Evolutionary conservation across 177 flowering plant species (phyloP).

Genomic region (Vitis hybrid): DNA sequence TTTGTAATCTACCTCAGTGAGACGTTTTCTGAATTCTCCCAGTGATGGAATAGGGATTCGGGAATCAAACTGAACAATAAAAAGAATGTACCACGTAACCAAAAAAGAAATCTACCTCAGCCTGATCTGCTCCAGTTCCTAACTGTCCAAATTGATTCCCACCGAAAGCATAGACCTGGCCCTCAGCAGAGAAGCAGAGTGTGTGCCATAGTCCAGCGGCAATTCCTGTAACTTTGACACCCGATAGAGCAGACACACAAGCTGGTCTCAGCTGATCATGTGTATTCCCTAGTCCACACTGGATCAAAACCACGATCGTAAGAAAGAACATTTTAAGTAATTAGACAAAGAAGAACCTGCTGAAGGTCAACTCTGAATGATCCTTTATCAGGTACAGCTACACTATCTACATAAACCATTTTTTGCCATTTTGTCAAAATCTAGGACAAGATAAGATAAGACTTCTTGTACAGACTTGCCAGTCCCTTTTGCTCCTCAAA

Average conservation of each 20-base stretch:
- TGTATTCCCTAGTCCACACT: conserved; percentile 36
- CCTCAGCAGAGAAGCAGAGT: conserved; percentile 22
- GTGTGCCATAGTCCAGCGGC: conserved; percentile 36
- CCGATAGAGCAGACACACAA: conserved; percentile 21
- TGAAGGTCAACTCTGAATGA: too few species aligned
- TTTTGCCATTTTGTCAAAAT: too few species aligned
- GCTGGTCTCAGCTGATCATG: conserved; percentile 27
- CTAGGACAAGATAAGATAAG: too few species aligned
- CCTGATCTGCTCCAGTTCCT: conserved; percentile 26
- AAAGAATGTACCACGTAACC: too few species aligned
- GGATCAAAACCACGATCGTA: background rate
- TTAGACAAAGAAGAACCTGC: too few species aligned
- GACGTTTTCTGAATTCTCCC: too few species aligned
- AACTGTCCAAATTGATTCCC: conserved; percentile 36
- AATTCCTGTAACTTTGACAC: conserved; percentile 16
- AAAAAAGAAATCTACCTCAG: conserved; percentile 16
- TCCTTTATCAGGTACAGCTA: too few species aligned
- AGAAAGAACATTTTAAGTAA: background rate
- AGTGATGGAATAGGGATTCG: background rate
- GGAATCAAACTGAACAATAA: background rate
- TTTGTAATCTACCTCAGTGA: background rate
- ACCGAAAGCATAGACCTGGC: conserved; percentile 29
- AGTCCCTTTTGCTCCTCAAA: too few species aligned
- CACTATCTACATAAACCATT: too few species aligned
- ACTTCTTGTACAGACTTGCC: too few species aligned